Evolutionary conservation across 2,329 filamentous ascomycete species (phyloP), one percentile per base, ranked within the genome.

Genomic region (Penicillium sp.): DNA sequence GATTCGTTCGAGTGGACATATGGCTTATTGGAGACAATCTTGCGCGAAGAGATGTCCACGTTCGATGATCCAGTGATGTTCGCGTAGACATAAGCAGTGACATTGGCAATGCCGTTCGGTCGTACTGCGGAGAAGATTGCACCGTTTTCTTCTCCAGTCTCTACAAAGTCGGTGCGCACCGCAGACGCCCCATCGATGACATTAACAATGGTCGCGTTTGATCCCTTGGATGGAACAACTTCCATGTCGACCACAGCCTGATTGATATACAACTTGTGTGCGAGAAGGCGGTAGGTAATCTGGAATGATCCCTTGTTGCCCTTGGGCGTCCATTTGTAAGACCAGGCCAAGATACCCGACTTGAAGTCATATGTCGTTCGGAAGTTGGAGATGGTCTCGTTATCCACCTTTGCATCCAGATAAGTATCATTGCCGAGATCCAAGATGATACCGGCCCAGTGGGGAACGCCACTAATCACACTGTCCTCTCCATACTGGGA

Each of bases 391-490:
- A 91, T 82, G 13, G 84, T 82, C 0, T 72, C 72, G 30, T 78
- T 79, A 43, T 83, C 76, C 2, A 86, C 84, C 0, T 78, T 82
- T 3, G 86, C 83, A 72, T 87, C 81, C 30, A 90, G 74, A 44
- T 82, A 78, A 8, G 74, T 72, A 23, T 77, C 76, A 51, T 80
- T 76, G 2, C 80, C 80, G 3, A 83, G 71, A 48, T 84, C 78
- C 16, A 88, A 75, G 34, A 85, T 69, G 35, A 88, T 71, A 1
- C 82, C 84, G 26, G 79, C 79, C 79, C 85, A 88, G 66, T 90
- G 87, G 7, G 88, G 88, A 14, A 91, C 79, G 23, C 88, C 88
- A 47, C 81, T 83, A 58, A 90, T 87, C 47, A 88, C 85, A 61
- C 83, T 87, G 63, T 91, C 87, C 53, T 82, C 82, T 7, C 86